Percentiles rank a stretch among this genome's conserved stretches.
Evolutionary conservation across 1,284 basidiomycete genomes (phyloP).

Genomic region (Rhodotorula sp.): DNA sequence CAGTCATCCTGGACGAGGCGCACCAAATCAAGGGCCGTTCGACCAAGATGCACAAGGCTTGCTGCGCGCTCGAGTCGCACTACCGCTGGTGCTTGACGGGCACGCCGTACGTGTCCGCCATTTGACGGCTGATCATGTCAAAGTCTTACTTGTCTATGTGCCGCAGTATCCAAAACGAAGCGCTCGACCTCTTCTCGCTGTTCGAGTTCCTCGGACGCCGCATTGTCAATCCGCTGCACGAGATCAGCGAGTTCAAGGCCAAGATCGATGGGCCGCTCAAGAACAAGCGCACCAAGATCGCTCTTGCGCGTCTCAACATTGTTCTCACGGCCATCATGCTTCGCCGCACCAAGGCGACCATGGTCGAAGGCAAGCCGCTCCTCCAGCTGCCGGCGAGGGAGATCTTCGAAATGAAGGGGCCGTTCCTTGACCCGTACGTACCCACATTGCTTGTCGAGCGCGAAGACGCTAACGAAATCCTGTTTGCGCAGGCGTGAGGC

Average conservation of each 20-base stretch:
- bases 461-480: too few relatives aligned
- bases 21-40: slow-evolving; percentile 95
- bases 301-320: slow-evolving; percentile 55
- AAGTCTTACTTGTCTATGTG: not conserved
- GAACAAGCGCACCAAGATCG: slow-evolving; percentile 36
- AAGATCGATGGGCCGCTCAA: slow-evolving; percentile 40
- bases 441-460: too few relatives aligned
- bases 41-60: slow-evolving; percentile 70
- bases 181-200: slow-evolving; percentile 85
- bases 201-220: slow-evolving; percentile 74
- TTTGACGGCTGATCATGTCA: not conserved
- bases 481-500: slow-evolving; percentile 61
- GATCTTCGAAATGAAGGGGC: slow-evolving; percentile 65
- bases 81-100: slow-evolving; percentile 60
- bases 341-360: slow-evolving; percentile 75
- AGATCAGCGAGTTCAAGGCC: slow-evolving; percentile 67
- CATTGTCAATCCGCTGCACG: slow-evolving; percentile 71
- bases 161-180: slow-evolving; percentile 67
- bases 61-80: slow-evolving; percentile 72
- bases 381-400: slow-evolving; percentile 75
- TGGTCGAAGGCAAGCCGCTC: slow-evolving; percentile 80
- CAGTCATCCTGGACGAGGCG: slow-evolving; percentile 68
- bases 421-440: slow-evolving; percentile 48
- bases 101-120: slow-evolving; percentile 44
- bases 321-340: slow-evolving; percentile 88